Conservation (phyloP, 1,284 basidiomycete species). For the Omphalotus olearius region DNA sequence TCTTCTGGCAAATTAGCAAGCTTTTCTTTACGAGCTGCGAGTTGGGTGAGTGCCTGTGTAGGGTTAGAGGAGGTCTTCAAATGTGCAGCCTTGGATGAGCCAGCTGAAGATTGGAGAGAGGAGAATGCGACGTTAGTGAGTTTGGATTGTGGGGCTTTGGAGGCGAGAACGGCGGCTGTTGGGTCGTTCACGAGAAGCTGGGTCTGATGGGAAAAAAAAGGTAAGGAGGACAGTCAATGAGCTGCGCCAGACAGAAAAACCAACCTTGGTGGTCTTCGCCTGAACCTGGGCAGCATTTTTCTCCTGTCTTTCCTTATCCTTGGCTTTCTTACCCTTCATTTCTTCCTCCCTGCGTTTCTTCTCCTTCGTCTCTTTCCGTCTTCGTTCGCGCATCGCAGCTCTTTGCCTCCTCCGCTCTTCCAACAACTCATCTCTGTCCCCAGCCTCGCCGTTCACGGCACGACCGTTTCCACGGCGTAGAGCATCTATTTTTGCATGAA, state of each 20-base stretch:
- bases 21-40: constrained; percentile 71
- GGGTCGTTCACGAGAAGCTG: constrained; percentile 69
- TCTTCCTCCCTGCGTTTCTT: constrained; percentile 63
- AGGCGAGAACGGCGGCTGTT: constrained; percentile 27
- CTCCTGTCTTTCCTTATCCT: constrained; percentile 42
- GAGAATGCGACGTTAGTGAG: constrained; percentile 72
- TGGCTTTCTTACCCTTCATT: constrained; percentile 40
- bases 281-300: constrained; percentile 40
- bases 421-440: constrained; percentile 75
- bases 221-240: neutral
- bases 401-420: constrained; percentile 75
- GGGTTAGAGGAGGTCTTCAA: constrained; percentile 77
- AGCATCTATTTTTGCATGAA: constrained; percentile 75
- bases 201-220: constrained; percentile 37
- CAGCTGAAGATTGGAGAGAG: constrained; percentile 33
- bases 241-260: neutral
- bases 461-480: constrained; percentile 47
- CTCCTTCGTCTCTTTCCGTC: constrained; percentile 82
- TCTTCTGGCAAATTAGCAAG: constrained; percentile 72
- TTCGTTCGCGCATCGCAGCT: constrained; percentile 77
- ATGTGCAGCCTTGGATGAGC: constrained; percentile 45
- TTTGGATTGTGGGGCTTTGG: constrained; percentile 35
- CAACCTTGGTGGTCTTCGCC: constrained; percentile 49
- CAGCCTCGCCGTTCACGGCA: constrained; percentile 36
- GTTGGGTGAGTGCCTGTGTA: constrained; percentile 76